phyloP scores from a whole-genome alignment of 495 filamentous ascomycete genomes.

The Daldinia caldariorum region DNA sequence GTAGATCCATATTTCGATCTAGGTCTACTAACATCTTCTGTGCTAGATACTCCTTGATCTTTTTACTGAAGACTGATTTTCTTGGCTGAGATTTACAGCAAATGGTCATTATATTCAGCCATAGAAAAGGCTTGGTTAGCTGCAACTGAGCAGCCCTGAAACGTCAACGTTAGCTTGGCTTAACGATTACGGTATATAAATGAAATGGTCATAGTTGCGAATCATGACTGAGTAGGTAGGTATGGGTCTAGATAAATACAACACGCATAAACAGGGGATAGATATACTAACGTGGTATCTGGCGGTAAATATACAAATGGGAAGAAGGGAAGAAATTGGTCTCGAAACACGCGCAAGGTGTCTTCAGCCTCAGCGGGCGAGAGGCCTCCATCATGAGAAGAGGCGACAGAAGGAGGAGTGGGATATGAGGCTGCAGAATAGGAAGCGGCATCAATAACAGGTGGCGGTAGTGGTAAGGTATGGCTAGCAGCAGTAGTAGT shows the following conservation, averaged over 20 bases:
- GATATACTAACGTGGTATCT: constrained; percentile 39
- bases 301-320: constrained; percentile 48
- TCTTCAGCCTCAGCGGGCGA: constrained; percentile 44
- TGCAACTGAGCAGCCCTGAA: constrained; percentile 43
- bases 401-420: constrained; percentile 33
- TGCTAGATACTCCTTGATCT: constrained; percentile 53
- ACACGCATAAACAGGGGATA: background rate
- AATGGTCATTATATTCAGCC: constrained; percentile 60
- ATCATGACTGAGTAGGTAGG: background rate
- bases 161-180: constrained; percentile 18
- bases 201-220: background rate
- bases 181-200: background rate
- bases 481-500: constrained; percentile 5
- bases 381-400: constrained; percentile 31
- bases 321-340: constrained; percentile 47
- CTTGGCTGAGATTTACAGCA: constrained; percentile 48
- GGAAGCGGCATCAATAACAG: background rate
- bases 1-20: constrained; percentile 59
- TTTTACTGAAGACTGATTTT: constrained; percentile 50
- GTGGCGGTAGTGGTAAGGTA: constrained; percentile 22
- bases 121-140: constrained; percentile 56
- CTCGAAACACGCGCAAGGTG: constrained; percentile 42
- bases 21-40: constrained; percentile 56
- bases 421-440: constrained; percentile 34
- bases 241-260: background rate